A percentile compares a stretch with the other conserved stretches of the same genome.
These are phyloP conservation scores for Podaxis mareebaensis DNA, from an alignment of 768 basidiomycete species.

Conservation along the genomic window DNA sequence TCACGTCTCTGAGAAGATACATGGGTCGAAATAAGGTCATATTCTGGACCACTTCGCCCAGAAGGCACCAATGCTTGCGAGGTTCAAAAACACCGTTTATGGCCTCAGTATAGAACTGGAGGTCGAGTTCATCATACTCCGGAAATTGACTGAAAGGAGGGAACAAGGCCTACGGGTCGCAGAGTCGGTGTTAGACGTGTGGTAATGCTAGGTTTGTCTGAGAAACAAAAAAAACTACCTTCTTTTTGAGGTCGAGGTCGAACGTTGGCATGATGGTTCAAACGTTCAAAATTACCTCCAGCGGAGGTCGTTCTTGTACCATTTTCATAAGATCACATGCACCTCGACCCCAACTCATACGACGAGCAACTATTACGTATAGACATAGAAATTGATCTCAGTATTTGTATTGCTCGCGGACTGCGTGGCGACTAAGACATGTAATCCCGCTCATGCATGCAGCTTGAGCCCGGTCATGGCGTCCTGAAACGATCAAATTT, in stretches of 20 bases:
- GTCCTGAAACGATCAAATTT: conserved; percentile 5
- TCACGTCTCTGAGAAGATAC: conserved; percentile 28
- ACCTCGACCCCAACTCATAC: no score
- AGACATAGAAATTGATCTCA: no score
- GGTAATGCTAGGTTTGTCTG: not conserved
- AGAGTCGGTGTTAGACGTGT: not conserved
- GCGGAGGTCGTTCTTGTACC: no score
- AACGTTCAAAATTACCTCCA: not conserved
- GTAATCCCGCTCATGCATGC: not conserved
- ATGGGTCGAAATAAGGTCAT: conserved; percentile 23
- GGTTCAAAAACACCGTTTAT: conserved; percentile 16
- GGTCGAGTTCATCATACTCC: not conserved
- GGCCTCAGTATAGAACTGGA: not conserved
- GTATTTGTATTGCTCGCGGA: no score
- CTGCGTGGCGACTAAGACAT: not conserved
- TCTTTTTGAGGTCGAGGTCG: not conserved
- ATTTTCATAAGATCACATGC: no score
- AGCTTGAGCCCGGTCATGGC: not conserved
- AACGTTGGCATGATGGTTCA: not conserved
- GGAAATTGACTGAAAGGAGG: not conserved
- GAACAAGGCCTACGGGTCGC: not conserved
- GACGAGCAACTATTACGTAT: no score
- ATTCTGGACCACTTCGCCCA: conserved; percentile 28
- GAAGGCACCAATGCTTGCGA: conserved; percentile 32
- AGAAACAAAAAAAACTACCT: not conserved